These are phyloP conservation scores for Saxophila tyrrhenica DNA, from an alignment of 495 filamentous ascomycete species.

Conservation along the genomic window DNA sequence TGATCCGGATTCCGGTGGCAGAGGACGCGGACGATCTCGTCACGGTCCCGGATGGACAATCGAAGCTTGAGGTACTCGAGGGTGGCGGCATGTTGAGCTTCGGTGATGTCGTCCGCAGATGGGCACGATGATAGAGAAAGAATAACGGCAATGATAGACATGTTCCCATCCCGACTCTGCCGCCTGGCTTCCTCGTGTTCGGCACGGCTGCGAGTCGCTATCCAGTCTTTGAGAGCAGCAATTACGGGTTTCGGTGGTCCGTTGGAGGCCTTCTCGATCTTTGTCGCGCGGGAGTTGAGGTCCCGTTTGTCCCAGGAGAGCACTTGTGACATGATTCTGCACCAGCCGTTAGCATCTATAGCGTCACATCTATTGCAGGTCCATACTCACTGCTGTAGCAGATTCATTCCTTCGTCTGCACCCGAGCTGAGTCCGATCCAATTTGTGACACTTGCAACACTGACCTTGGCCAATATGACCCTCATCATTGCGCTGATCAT, in stretches of 20 bases:
- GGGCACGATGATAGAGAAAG: conserved; percentile 26
- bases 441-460: conserved; percentile 49
- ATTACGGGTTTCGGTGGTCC: conserved; percentile 39
- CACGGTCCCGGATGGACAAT: conserved; percentile 49
- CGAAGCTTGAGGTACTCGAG: conserved; percentile 48
- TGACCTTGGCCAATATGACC: conserved; percentile 53
- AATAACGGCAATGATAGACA: conserved; percentile 45
- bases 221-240: conserved; percentile 37
- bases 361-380: too few species aligned
- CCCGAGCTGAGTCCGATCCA: conserved; percentile 51
- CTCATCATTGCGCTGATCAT: conserved; percentile 56
- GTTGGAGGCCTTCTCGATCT: conserved; percentile 40
- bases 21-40: conserved; percentile 45
- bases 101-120: conserved; percentile 29
- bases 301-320: conserved; percentile 50
- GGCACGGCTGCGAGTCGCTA: conserved; percentile 30
- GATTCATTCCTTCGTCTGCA: conserved; percentile 56
- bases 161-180: conserved; percentile 30
- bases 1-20: conserved; percentile 49
- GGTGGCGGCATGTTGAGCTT: conserved; percentile 41
- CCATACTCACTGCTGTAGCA: conserved; percentile 45
- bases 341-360: too few species aligned
- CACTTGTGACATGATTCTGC: conserved; percentile 51
- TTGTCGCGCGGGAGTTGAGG: conserved; percentile 41
- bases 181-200: conserved; percentile 39